Evolutionary conservation across 2,329 filamentous ascomycete species (phyloP), one percentile per base, ranked within the genome.

Genomic region (Orbilia brochopaga): DNA sequence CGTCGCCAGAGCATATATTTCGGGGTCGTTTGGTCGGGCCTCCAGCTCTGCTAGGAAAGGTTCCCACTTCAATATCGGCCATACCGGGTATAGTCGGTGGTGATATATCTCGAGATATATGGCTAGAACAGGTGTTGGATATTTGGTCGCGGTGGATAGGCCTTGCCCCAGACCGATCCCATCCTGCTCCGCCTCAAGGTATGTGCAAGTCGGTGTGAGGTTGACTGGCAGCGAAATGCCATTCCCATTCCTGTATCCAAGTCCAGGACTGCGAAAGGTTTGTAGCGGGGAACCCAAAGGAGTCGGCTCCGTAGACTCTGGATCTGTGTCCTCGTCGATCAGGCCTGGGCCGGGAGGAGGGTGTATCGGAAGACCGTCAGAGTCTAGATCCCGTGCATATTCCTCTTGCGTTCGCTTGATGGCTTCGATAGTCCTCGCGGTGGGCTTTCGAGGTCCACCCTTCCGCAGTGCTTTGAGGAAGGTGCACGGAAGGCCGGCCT

Each of bases 401-500:
- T 61, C 67, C 46, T 52, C 60, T 52, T 80, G 79, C 10, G 76
- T 76, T 51, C 78, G 73, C 3, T 74, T 78, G 64, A 83, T 83
- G 72, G 80, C 79, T 65, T 80, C 77, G 48, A 82, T 77, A 0
- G 82, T 83, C 74, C 79, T 80, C n/a, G 80, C 77, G n/a, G 82
- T 78, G 44, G 84, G 75, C 15, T 78, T 81, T 53, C 81, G 78
- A 2, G 83, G 83, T 0, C 83, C 83, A 19, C 83, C 79, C 2
- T 79, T 81, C 10, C 80, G 78, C 48, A 81, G 82, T 4, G 77
- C 76, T 13, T 80, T 81, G 65, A 81, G 80, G 76, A 84, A 85
- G n/a, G 83, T 84, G 75, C 83, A 84, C 15, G 81, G 78, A 56
- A 84, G 80, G 6, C 80, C 79, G 1, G 81, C 79, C 15, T 80